Conservation (phyloP, 495 filamentous ascomycete species). For the Hypomontagnella submonticulosa region DNA sequence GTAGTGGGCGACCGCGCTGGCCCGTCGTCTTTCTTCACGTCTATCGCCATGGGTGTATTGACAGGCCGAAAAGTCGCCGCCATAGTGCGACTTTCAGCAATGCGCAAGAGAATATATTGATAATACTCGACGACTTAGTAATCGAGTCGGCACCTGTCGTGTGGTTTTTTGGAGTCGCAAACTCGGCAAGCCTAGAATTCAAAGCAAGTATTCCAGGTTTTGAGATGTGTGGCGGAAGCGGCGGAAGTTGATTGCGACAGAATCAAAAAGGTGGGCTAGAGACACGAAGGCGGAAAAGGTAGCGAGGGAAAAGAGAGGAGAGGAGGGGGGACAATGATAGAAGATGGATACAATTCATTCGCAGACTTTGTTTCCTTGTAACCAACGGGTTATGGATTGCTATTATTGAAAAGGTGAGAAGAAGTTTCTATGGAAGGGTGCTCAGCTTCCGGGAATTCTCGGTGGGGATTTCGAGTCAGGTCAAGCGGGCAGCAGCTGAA, state of each 20-base stretch:
- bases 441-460: conserved; percentile 42
- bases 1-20: conserved; percentile 71
- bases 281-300: conserved; percentile 4
- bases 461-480: conserved; percentile 46
- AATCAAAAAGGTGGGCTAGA: conserved; percentile 21
- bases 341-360: conserved; percentile 42
- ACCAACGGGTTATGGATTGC: conserved; percentile 18
- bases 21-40: conserved; percentile 55
- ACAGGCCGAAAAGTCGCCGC: conserved; percentile 76
- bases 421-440: conserved; percentile 3
- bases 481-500: conserved; percentile 47
- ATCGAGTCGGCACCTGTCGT: neutral
- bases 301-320: conserved; percentile 20
- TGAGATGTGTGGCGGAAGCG: conserved; percentile 22
- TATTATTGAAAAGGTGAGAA: conserved; percentile 24
- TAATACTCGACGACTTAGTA: conserved; percentile 2
- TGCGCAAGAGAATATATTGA: conserved; percentile 1
- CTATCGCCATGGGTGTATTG: conserved; percentile 73
- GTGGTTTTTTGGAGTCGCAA: conserved; percentile 7
- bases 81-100: conserved; percentile 45
- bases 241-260: conserved; percentile 24
- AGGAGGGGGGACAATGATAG: conserved; percentile 20
- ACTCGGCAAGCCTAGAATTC: neutral
- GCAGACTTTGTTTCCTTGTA: conserved; percentile 20
- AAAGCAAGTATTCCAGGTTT: conserved; percentile 14